These are phyloP conservation scores for Toxicodendron radicans DNA, from an alignment of 345 rosid genomes.

Conservation along the genomic window DNA sequence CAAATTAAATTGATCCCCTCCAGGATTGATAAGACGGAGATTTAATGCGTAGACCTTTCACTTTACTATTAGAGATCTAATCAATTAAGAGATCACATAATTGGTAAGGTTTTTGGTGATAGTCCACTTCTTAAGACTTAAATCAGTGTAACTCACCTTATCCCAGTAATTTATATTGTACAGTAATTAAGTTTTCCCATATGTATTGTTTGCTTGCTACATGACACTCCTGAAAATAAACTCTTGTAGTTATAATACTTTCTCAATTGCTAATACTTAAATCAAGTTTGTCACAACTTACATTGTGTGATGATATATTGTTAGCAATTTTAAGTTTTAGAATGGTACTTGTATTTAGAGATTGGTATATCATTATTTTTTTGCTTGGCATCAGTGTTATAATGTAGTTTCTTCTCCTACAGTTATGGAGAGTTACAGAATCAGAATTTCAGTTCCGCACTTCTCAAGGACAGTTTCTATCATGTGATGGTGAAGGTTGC, in stretches of 20 bases:
- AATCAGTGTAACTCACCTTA: not conserved
- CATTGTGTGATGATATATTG: not conserved
- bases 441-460: constrained; percentile 55
- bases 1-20: no score
- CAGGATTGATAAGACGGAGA: no score
- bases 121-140: not conserved
- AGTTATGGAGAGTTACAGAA: constrained; percentile 71
- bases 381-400: not conserved
- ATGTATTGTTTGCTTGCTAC: not conserved
- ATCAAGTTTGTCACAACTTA: not conserved
- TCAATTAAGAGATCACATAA: not conserved
- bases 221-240: not conserved
- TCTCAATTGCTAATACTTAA: not conserved
- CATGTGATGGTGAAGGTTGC: constrained; percentile 60
- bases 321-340: not conserved
- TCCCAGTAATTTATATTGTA: not conserved
- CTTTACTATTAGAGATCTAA: no score
- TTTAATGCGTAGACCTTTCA: no score
- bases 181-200: not conserved
- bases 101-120: constrained; percentile 1
- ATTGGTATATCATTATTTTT: not conserved
- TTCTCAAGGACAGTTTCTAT: constrained; percentile 55
- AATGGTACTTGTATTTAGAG: not conserved
- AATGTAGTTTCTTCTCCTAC: constrained; percentile 23
- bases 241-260: not conserved